Percentiles rank a stretch among this genome's conserved stretches.
Conservation (phyloP, 768 basidiomycete species). For the Termitomyces eurrhizus region DNA sequence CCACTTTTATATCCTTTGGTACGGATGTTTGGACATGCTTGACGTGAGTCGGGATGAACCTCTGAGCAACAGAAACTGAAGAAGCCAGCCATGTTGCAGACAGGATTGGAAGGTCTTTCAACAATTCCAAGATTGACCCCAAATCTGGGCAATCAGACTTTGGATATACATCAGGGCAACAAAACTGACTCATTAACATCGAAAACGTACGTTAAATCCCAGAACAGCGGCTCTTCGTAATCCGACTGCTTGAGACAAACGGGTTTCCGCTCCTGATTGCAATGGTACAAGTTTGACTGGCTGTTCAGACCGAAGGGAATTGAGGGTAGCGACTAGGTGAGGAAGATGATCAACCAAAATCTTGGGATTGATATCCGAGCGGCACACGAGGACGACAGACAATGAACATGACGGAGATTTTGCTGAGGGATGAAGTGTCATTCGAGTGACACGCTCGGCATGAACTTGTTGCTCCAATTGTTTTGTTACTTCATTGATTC, state of each 20-base stretch:
- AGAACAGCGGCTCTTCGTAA: constrained; percentile 63
- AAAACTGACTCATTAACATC: constrained; percentile 1
- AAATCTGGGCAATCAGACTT: constrained; percentile 41
- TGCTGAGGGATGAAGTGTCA: constrained; percentile 16
- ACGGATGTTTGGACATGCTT: constrained; percentile 78
- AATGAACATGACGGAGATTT: constrained; percentile 20
- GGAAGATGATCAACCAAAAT: constrained; percentile 72
- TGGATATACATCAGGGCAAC: constrained; percentile 13
- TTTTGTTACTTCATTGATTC: constrained; percentile 82
- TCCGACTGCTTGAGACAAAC: constrained; percentile 59
- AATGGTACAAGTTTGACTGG: constrained; percentile 58
- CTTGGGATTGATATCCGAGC: constrained; percentile 70
- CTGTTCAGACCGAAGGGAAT: constrained; percentile 38
- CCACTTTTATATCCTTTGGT: constrained; percentile 74
- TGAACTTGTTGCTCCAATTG: constrained; percentile 58
- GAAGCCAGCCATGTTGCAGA: constrained; percentile 62
- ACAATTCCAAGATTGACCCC: constrained; percentile 28
- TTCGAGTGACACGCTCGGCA: constrained; percentile 22
- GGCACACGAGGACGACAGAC: constrained; percentile 63
- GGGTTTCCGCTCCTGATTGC: constrained; percentile 60
- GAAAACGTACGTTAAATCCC: constrained; percentile 58
- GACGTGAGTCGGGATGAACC: constrained; percentile 67
- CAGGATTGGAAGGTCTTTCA: constrained; percentile 51
- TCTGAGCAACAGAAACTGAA: constrained; percentile 14
- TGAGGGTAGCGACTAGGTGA: constrained; percentile 72